Evolutionary conservation across 2,329 filamentous ascomycete genomes (phyloP).

Genomic region (Purpureocillium takamizusanense): DNA sequence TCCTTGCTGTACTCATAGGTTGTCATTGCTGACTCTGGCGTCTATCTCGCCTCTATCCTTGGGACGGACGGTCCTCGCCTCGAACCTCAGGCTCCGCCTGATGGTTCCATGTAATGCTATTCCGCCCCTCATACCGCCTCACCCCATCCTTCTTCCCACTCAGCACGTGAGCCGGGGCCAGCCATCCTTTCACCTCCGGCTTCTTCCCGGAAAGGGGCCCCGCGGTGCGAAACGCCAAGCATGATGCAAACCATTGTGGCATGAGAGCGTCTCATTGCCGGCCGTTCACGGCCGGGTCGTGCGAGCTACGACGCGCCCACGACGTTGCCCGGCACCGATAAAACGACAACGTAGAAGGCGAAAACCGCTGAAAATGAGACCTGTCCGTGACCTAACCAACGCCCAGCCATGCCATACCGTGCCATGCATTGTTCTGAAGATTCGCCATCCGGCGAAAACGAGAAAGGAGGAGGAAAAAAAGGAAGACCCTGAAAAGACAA

Average conservation of each 20-base stretch:
- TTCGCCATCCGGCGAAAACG: slow-evolving; percentile 4
- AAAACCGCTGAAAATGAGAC: too few relatives aligned
- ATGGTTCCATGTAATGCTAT: neutral
- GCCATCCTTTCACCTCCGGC: too few relatives aligned
- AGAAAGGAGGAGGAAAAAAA: slow-evolving; percentile 10
- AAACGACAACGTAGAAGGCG: neutral
- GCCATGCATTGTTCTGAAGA: slow-evolving; percentile 13
- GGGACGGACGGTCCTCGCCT: neutral
- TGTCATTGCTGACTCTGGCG: slow-evolving; percentile 13
- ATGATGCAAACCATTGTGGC: neutral
- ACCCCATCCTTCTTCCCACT: too few relatives aligned
- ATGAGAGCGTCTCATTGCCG: neutral
- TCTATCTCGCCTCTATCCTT: slow-evolving; percentile 11
- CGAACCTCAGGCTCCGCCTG: neutral
- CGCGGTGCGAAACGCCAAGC: neutral
- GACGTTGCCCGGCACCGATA: neutral
- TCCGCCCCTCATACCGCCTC: too few relatives aligned
- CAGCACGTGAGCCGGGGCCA: too few relatives aligned
- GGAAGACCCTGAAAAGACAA: neutral
- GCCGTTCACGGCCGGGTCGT: neutral
- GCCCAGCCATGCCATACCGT: slow-evolving; percentile 13
- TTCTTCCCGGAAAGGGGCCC: too few relatives aligned
- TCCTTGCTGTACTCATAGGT: neutral
- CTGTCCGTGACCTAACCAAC: neutral
- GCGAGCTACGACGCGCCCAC: too few relatives aligned